Evolutionary conservation across 2,329 filamentous ascomycete genomes (phyloP), one percentile per base, ranked within the genome.

Genomic region (Apiospora rasikravindrae): DNA sequence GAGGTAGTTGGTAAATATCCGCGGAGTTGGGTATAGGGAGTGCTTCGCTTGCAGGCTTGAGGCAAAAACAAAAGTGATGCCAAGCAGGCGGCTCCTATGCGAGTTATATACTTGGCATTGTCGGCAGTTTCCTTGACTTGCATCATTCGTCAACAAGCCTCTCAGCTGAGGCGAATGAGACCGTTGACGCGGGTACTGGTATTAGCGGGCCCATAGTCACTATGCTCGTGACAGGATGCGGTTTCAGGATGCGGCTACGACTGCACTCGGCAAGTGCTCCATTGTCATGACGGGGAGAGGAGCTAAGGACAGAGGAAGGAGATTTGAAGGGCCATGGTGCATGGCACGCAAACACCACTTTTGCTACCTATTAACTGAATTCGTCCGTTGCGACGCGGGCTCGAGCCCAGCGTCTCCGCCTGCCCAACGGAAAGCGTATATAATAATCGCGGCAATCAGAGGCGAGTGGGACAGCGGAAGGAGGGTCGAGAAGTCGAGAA

Each of bases 371-470:
- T 61, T 40, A n/a, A n/a, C n/a, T n/a, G n/a, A n/a, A 49, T 22
- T 22, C 22, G 14, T 47, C 26, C 6, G 53, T 37, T 29, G 16
- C 29, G 53, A 37, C 8, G 53, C 57, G 57, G 57, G 40, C 33
- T n/a, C n/a, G n/a, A n/a, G n/a, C 57, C 57, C n/a, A 64, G 57
- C 13, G 33, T 64, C 57, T 40, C 57, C 57, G 57, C 33, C 53
- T 64, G 33, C 33, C 33, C 33, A n/a, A 13, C 57, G 57, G 57
- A 33, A 33, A n/a, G 33, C 19, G 33, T n/a, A 33, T 40, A 64
- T 8, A 64, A 64, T 64, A 64, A 64, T 64, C 33, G 57, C 57
- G 57, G 33, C 57, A 64, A 64, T 64, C 57, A 64, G 57, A 64
- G 29, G 57, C 4, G 57, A 64, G 57, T 64, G 57, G 57, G 10